Conservation (phyloP, 345 rosid genomes). For the Brassica carinata region DNA sequence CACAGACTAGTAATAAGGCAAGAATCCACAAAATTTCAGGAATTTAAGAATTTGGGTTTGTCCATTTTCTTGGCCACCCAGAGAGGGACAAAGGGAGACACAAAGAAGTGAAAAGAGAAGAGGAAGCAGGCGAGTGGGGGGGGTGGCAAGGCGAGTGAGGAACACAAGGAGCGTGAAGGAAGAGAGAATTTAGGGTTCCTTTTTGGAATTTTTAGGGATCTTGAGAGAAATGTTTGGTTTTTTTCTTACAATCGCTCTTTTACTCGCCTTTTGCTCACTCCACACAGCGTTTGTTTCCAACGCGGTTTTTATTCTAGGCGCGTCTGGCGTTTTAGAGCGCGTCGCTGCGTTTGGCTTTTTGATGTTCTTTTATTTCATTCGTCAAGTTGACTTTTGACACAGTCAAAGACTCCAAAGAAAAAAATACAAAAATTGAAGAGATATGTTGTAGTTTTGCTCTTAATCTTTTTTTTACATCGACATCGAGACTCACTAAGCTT, state of each 20-base stretch:
- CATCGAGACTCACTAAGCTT: too few species aligned
- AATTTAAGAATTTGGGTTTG: background rate
- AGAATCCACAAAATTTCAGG: background rate
- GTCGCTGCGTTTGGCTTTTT: background rate
- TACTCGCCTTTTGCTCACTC: constrained; percentile 20
- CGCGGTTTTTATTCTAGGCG: constrained; percentile 37
- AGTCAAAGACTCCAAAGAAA: background rate
- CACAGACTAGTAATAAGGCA: background rate
- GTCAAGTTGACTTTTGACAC: background rate
- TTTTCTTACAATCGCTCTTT: background rate
- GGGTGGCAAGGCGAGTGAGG: constrained; percentile 44
- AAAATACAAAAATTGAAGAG: too few species aligned
- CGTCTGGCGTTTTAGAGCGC: constrained; percentile 35
- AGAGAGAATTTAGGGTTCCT: constrained; percentile 43
- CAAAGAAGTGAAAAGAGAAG: constrained; percentile 12
- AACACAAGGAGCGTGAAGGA: constrained; percentile 41
- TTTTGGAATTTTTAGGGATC: constrained; percentile 46
- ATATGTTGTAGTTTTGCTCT: too few species aligned
- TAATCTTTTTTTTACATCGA: too few species aligned
- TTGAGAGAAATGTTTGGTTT: background rate
- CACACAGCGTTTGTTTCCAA: constrained; percentile 27
- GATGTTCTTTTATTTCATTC: background rate
- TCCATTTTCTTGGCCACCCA: constrained; percentile 28
- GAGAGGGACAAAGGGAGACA: constrained; percentile 13
- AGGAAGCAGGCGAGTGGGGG: constrained; percentile 36